Evolutionary conservation across 2,329 filamentous ascomycete species (phyloP), one percentile per base, ranked within the genome.

Genomic region (Rhexocercosporidium sp.): DNA sequence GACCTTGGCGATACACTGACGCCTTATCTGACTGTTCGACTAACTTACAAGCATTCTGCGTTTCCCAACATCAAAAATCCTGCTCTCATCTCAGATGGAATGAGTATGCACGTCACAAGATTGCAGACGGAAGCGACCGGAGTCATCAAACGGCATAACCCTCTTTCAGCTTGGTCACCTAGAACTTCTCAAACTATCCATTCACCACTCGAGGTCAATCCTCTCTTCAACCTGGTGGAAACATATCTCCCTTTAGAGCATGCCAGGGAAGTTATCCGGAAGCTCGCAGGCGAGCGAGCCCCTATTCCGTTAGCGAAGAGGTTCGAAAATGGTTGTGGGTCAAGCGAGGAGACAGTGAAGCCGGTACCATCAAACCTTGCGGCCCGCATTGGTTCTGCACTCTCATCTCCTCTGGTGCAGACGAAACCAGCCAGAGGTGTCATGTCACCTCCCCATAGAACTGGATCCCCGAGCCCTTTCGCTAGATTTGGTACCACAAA

Each of bases 11-110:
- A 81, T 62, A 79, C 79, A 3, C 76, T 76, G 22, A 80, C 80
- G 18, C 80, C 83, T 39, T 89, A 86, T 69, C 76, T 89, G 59
- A 81, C 81, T 3, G 79, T 89, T 18, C 79, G 79, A 22, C 71
- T 90, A 8, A 82, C 78, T 7, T 90, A 89, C 72, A 79, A 80
- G 1, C 86, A 90, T 72, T 86, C 87, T 0, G 84, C 81, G 0
- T 88, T 89, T 73, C 81, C 83, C 0, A 74, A 78, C 20, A 75
- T 75, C 25, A 74, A 66, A 9, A 65, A 53, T 9, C 37, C 37
- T 0, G 22, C 34, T 7, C 47, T 65, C 8, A 66, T 71, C 4
- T 39, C 66, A 1, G 73, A 71, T 16, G 81, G 81, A 1, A 75
- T 82, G 25, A 78, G 77, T 18, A 76, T 76, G 12, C 75, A 82